A percentile compares a stretch with the other conserved stretches of the same genome.
Evolutionary conservation across 148 eudicot genomes (phyloP).

Genomic region (Amaranthus palmeri): DNA sequence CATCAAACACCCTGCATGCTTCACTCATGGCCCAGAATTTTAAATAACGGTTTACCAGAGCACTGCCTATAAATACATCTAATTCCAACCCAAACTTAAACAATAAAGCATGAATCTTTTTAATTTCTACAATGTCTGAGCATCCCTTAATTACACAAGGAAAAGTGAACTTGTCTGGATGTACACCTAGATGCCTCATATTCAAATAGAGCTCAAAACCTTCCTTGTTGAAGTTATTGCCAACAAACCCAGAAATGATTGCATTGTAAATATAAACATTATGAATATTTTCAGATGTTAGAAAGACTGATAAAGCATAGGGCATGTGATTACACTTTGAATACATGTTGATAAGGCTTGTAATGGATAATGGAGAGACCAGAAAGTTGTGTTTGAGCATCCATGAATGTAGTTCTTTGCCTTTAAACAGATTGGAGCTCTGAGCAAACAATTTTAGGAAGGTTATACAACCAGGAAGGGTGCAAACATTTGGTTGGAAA

Average conservation of each 20-base stretch:
- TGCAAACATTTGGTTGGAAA: conserved; percentile 1
- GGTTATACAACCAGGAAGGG: conserved; percentile 32
- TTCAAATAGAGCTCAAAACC: conserved; percentile 36
- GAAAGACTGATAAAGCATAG: conserved; percentile 44
- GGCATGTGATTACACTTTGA: conserved; percentile 50
- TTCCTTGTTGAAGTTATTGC: conserved; percentile 28
- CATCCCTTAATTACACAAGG: conserved; percentile 65
- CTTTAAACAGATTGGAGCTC: conserved; percentile 30
- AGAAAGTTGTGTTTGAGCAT: conserved; percentile 41
- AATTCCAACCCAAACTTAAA: conserved; percentile 50
- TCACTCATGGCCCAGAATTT: conserved; percentile 35
- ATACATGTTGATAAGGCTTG: conserved; percentile 75
- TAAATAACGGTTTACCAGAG: conserved; percentile 51
- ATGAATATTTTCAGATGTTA: conserved; percentile 17
- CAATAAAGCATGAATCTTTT: conserved; percentile 59
- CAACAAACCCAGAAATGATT: conserved; percentile 47
- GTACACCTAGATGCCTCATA: conserved; percentile 41
- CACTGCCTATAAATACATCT: conserved; percentile 56
- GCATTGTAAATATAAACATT: conserved; percentile 58
- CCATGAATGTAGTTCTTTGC: conserved; percentile 50
- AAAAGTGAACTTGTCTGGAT: conserved; percentile 59
- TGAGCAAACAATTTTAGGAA: conserved; percentile 48
- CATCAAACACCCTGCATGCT: conserved; percentile 47
- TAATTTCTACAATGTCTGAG: conserved; percentile 30
- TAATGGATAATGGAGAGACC: conserved; percentile 44